These are phyloP conservation scores for Luffa aegyptiaca DNA, from an alignment of 306 rosid genomes.

Conservation along the genomic window DNA sequence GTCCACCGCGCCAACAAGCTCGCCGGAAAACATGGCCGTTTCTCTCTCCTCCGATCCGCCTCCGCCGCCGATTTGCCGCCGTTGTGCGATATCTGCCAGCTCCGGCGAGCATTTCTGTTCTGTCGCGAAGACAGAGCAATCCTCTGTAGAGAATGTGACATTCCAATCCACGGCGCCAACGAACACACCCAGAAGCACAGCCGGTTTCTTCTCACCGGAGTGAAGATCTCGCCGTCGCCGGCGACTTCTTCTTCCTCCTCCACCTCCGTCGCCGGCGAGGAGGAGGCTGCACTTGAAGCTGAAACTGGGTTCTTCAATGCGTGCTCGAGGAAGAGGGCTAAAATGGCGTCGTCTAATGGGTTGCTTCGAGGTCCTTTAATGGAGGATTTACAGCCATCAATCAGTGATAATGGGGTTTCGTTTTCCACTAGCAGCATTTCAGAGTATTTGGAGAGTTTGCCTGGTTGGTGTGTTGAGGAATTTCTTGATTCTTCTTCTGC, in stretches of 20 bases:
- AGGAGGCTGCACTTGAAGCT: not conserved
- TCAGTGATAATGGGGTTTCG: conserved; percentile 28
- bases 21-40: conserved; percentile 51
- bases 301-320: conserved; percentile 11
- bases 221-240: conserved; percentile 36
- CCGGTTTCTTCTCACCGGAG: conserved; percentile 68
- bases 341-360: conserved; percentile 18
- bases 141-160: conserved; percentile 69
- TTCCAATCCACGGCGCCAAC: conserved; percentile 57
- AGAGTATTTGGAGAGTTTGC: conserved; percentile 62
- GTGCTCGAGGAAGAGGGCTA: conserved; percentile 16
- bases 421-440: conserved; percentile 59
- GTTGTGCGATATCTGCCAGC: conserved; percentile 72
- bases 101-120: conserved; percentile 47
- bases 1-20: conserved; percentile 84
- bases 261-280: not conserved
- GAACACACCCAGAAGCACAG: conserved; percentile 60
- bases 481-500: conserved; percentile 50
- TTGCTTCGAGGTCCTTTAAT: not conserved
- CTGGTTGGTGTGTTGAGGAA: conserved; percentile 84
- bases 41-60: conserved; percentile 38
- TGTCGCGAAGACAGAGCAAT: conserved; percentile 85
- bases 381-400: not conserved
- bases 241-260: conserved; percentile 27
- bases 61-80: conserved; percentile 26